Conservation (phyloP, 2,329 filamentous ascomycete species). For the Colletotrichum plurivorum region DNA sequence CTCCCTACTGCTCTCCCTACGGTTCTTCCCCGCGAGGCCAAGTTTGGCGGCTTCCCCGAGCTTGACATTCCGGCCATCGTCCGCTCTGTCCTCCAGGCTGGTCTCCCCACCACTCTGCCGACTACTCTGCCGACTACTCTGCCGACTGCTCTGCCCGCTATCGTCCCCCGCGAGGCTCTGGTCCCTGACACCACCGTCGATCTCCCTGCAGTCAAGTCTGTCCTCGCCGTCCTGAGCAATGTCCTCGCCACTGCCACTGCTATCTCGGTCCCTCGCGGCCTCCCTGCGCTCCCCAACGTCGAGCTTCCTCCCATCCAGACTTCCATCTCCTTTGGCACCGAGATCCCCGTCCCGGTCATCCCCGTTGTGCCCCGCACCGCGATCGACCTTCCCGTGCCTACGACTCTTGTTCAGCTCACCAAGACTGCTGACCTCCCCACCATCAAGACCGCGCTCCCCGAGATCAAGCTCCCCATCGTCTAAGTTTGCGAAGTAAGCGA, state of each 20-base stretch:
- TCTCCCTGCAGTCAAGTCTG: neutral
- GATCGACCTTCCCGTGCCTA: neutral
- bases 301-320: neutral
- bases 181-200: neutral
- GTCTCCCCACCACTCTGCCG: neutral
- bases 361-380: neutral
- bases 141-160: neutral
- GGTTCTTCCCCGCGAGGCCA: too few species aligned
- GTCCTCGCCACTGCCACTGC: neutral
- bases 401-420: slow-evolving; percentile 3
- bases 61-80: neutral
- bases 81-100: neutral
- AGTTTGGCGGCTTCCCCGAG: too few species aligned
- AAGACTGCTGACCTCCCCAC: slow-evolving; percentile 1
- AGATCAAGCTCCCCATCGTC: slow-evolving; percentile 1
- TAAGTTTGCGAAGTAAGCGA: neutral
- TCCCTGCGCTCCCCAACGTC: neutral
- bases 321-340: neutral
- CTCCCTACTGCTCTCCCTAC: neutral
- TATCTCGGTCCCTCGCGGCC: neutral
- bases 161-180: neutral
- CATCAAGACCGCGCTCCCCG: neutral
- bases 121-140: neutral
- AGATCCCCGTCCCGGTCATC: neutral
- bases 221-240: neutral